Evolutionary conservation across 495 filamentous ascomycete genomes (phyloP).

Genomic region (Entonaema liquescens): DNA sequence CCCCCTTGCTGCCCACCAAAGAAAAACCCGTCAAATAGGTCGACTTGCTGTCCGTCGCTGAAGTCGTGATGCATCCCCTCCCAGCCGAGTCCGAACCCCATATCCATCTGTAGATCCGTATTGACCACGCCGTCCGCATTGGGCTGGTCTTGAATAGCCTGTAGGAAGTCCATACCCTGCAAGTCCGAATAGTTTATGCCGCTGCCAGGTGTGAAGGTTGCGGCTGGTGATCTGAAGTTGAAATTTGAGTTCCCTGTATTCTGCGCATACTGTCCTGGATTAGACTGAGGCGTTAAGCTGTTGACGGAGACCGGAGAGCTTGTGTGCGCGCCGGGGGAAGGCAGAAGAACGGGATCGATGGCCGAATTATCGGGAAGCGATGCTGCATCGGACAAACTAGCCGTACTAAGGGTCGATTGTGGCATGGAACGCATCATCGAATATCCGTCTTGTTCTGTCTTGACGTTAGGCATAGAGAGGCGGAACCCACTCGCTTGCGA

Average conservation of each 20-base stretch:
- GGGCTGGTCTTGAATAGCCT: constrained; percentile 48
- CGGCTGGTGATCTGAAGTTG: constrained; percentile 38
- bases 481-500: constrained; percentile 42
- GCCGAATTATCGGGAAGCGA: constrained; percentile 51
- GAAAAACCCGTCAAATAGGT: constrained; percentile 92
- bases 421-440: constrained; percentile 50
- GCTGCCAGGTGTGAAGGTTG: constrained; percentile 34
- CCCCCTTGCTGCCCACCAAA: constrained; percentile 70
- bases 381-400: constrained; percentile 44
- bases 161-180: constrained; percentile 59
- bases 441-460: constrained; percentile 51
- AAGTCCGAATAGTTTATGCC: constrained; percentile 50
- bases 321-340: constrained; percentile 48
- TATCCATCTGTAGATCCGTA: constrained; percentile 61
- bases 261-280: constrained; percentile 33
- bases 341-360: constrained; percentile 58
- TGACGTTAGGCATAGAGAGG: constrained; percentile 47
- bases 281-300: constrained; percentile 41
- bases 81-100: constrained; percentile 77
- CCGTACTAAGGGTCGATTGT: constrained; percentile 44
- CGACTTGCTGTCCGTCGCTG: constrained; percentile 78
- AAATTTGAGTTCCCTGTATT: constrained; percentile 40
- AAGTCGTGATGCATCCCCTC: constrained; percentile 81
- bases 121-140: constrained; percentile 43
- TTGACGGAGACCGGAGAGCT: constrained; percentile 43